phyloP scores from a whole-genome alignment of 176 grass and related monocot species.

The Pontederia crassipes region DNA sequence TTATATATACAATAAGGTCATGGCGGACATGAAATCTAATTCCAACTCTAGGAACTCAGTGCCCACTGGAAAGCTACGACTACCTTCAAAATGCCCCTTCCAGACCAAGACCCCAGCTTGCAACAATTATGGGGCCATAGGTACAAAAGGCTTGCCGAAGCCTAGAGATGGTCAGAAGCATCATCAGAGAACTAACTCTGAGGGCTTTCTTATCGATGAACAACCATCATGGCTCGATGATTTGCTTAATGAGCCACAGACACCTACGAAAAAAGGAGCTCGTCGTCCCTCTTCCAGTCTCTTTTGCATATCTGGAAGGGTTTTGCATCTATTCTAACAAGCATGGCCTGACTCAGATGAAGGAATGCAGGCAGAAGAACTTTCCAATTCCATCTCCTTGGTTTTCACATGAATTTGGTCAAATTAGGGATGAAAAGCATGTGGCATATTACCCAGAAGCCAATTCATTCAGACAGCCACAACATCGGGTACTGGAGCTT shows the following conservation, averaged over 20 bases:
- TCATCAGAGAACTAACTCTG: conserved; percentile 75
- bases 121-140: conserved; percentile 41
- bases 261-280: conserved; percentile 31
- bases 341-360: conserved; percentile 19
- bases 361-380: conserved; percentile 27
- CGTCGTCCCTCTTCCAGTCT: conserved; percentile 83
- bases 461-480: conserved; percentile 8
- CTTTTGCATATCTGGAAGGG: conserved; percentile 59
- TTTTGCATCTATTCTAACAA: conserved; percentile 17
- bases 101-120: conserved; percentile 28
- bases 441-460: background rate
- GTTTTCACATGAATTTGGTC: background rate
- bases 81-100: conserved; percentile 78
- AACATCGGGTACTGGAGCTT: background rate
- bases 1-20: conserved; percentile 21
- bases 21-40: conserved; percentile 31
- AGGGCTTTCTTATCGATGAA: conserved; percentile 87
- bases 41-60: conserved; percentile 1
- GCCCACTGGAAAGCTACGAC: conserved; percentile 29
- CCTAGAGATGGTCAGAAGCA: conserved; percentile 26
- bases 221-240: conserved; percentile 94
- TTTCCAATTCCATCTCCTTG: background rate
- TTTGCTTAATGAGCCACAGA: conserved; percentile 75
- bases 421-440: conserved; percentile 3
- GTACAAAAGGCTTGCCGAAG: conserved; percentile 32